These are phyloP conservation scores for Copromyces sp. DNA, from an alignment of 495 filamentous ascomycete species.

Conservation along the genomic window DNA sequence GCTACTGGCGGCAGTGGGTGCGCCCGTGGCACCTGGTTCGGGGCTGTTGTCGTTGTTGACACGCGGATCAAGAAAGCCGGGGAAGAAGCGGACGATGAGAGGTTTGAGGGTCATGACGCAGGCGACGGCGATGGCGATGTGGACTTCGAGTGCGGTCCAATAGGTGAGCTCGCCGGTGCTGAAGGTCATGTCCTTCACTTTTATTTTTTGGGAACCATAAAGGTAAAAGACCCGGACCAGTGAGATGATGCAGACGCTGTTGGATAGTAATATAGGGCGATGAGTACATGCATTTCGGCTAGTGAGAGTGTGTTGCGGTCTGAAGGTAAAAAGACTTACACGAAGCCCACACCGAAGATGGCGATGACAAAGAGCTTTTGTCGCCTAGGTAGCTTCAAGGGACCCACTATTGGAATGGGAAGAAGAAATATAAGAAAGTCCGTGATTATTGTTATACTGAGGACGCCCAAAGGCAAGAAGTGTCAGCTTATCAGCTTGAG, in stretches of 20 bases:
- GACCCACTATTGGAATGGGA: conserved; percentile 27
- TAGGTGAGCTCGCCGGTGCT: conserved; percentile 5
- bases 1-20: background rate
- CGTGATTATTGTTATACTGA: conserved; percentile 34
- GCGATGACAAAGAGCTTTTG: conserved; percentile 27
- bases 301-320: background rate
- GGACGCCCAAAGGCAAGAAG: background rate
- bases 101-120: conserved; percentile 24
- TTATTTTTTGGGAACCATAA: background rate
- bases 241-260: conserved; percentile 19
- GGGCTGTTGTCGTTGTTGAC: background rate
- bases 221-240: conserved; percentile 19
- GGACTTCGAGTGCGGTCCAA: conserved; percentile 17
- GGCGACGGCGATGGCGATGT: conserved; percentile 17
- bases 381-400: conserved; percentile 22
- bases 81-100: conserved; percentile 11
- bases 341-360: conserved; percentile 29
- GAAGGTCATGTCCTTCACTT: conserved; percentile 12
- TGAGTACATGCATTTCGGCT: background rate
- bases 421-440: conserved; percentile 36
- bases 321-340: conserved; percentile 18
- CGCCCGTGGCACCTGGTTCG: background rate
- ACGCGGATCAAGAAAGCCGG: conserved; percentile 4
- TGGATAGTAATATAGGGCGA: background rate
- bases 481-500: background rate